Conservation (phyloP, 306 rosid species). For the Myrica gale region DNA sequence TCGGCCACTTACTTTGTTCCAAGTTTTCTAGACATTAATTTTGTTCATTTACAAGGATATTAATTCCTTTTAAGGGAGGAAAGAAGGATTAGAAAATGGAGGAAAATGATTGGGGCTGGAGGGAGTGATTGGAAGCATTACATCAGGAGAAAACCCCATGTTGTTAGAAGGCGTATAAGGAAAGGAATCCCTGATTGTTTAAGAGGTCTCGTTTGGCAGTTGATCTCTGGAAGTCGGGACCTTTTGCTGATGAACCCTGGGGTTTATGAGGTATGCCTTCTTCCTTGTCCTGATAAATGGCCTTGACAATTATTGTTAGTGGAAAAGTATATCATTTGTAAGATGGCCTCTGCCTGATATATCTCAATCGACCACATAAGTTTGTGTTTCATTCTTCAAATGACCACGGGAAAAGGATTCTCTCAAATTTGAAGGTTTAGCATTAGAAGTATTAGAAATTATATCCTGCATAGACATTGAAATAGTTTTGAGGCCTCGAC, state of each 20-base stretch:
- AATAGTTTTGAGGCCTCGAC: not conserved
- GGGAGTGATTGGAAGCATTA: conserved; percentile 99
- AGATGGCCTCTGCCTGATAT: not conserved
- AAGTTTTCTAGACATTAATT: not conserved
- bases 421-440: no score
- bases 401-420: not conserved
- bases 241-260: conserved; percentile 98
- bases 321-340: not conserved
- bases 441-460: no score
- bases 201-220: conserved; percentile 97
- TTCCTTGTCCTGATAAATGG: conserved; percentile 21
- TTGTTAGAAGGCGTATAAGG: conserved; percentile 91
- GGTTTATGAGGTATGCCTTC: conserved; percentile 76
- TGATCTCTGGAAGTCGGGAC: conserved; percentile 97
- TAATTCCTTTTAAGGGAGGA: conserved; percentile 55
- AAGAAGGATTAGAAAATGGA: conserved; percentile 92
- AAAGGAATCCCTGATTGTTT: conserved; percentile 99
- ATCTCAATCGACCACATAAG: not conserved
- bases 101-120: conserved; percentile 99
- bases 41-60: not conserved
- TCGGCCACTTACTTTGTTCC: not conserved
- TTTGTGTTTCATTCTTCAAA: not conserved
- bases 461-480: no score
- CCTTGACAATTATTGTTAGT: not conserved
- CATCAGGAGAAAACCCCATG: conserved; percentile 79